Evolutionary conservation across 345 rosid species (phyloP).

Genomic region (Salix caprea): DNA sequence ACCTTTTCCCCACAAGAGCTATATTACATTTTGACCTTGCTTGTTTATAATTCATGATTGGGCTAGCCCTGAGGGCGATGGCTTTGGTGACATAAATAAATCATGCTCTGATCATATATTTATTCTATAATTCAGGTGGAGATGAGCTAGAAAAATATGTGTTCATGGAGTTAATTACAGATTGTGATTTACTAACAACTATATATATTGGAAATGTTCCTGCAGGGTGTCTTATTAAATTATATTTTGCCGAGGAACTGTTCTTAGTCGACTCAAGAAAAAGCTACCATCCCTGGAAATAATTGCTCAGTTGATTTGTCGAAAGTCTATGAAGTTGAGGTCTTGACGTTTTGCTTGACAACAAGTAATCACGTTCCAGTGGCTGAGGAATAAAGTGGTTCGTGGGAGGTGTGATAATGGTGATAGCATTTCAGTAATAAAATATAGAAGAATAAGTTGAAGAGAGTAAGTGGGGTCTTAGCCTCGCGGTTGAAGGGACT

Average conservation of each 20-base stretch:
- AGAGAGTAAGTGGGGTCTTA: no score
- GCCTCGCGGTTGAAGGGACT: no score
- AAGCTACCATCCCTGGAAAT: not conserved
- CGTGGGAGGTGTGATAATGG: not conserved
- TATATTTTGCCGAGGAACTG: not conserved
- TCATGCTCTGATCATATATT: not conserved
- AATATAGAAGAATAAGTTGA: no score
- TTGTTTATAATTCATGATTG: no score
- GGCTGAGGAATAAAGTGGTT: not conserved
- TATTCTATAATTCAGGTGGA: not conserved
- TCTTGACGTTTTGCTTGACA: slow-evolving; percentile 9
- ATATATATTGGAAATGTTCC: not conserved
- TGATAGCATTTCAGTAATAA: not conserved
- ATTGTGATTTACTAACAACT: not conserved
- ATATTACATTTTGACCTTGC: no score
- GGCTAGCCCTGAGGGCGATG: not conserved
- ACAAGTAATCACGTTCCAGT: slow-evolving; percentile 6
- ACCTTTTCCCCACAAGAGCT: no score
- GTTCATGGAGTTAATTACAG: not conserved
- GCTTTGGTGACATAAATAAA: not conserved
- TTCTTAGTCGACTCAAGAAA: not conserved
- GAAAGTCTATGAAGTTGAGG: slow-evolving; percentile 10
- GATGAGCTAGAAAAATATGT: not conserved
- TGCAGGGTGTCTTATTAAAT: not conserved
- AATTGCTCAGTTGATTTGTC: not conserved